Evolutionary conservation across 2,329 filamentous ascomycete genomes (phyloP), one percentile per base, ranked within the genome.

Genomic region (Microthyrium microscopicum): DNA sequence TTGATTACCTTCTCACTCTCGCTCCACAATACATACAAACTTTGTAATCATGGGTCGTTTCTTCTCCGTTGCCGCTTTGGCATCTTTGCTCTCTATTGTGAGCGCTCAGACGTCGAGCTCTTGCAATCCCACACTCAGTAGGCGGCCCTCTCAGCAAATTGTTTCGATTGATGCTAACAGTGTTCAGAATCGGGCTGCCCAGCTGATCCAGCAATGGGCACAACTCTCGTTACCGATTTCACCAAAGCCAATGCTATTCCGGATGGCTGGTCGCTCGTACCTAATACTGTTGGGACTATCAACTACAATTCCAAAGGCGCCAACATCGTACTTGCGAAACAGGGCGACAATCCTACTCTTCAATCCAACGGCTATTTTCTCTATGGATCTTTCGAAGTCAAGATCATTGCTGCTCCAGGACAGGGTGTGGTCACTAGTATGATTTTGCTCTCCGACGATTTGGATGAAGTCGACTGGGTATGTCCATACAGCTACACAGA

Each of bases 221-320:
- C n/a, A n/a, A n/a, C n/a, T n/a, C n/a, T n/a, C n/a, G n/a, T n/a
- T n/a, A 31, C 16, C 18, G 18, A 31, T 15, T 31, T 31, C 18
- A 31, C 18, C 11, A 31, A 31, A 19, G 29, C 19, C 7, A 20
- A 31, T 7, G 29, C 29, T 13, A 31, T 20, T 12, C n/a, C n/a
- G n/a, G n/a, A n/a, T n/a, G n/a, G n/a, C n/a, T n/a, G n/a, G n/a
- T n/a, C n/a, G n/a, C n/a, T n/a, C n/a, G n/a, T n/a, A n/a, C n/a
- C n/a, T n/a, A n/a, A n/a, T n/a, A 54, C 50, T 12, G 50, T 50
- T 17, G 52, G 50, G n/a, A 51, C 51, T 38, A 59, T 66, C 31
- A 61, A 55, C 33, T 59, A 59, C 38, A 46, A 39, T 19, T 31
- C 48, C 5, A 50, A 57, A n/a, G 65, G 64, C 17, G 62, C 60